Base-by-base conservation (phyloP, 352 stramenopile genomes). In the Phytophthora ohioensis region DNA sequence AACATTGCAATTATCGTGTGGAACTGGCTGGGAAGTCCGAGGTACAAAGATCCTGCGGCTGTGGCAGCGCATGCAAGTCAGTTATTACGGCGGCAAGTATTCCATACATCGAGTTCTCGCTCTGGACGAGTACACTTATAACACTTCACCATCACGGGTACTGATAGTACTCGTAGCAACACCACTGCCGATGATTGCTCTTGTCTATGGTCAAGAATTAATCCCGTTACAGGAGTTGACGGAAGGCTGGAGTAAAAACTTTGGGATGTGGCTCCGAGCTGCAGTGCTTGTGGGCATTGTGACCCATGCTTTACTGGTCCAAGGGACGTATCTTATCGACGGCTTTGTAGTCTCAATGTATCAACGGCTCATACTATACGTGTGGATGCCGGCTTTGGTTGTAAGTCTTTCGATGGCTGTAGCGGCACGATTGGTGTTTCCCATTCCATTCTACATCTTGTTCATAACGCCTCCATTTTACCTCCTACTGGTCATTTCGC, bases 81-180 rank as follows among this genome's bases (percentile, higher is more conserved):
- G 67, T 21, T 73, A 79, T 39, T 64, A 70, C 15, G 67, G 72
- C 15, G 60, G 67, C 15, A 73, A 57, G 17, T 76, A 76, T 49
- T 76, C 69, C 4, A 65, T 76, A 42, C 64, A 76, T 32, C 64
- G 69, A 17, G 34, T 66, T 32, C 69, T 73, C 12, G 64, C 63
- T 7, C 34, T 75, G 2, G 64, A 76, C 10, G 60, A 73, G 11
- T 76, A 69, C n/a, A 55, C 13, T 6, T 52, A 31, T 6, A 69
- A 34, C 5, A 69, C 69, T 10, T 69, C 52, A 2, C 21, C 46
- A 7, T 42, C 3, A 6, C 57, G 57, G 21, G 63, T 69, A 21
- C 3, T 64, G 4, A 7, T 72, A 3, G 47, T 72, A 8, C 72
- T 17, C 35, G 4, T 55, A 3, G 34, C 27, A 9, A 69, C 68